phyloP scores from a whole-genome alignment of 2,329 filamentous ascomycete species.

The Fusarium sacchari region DNA sequence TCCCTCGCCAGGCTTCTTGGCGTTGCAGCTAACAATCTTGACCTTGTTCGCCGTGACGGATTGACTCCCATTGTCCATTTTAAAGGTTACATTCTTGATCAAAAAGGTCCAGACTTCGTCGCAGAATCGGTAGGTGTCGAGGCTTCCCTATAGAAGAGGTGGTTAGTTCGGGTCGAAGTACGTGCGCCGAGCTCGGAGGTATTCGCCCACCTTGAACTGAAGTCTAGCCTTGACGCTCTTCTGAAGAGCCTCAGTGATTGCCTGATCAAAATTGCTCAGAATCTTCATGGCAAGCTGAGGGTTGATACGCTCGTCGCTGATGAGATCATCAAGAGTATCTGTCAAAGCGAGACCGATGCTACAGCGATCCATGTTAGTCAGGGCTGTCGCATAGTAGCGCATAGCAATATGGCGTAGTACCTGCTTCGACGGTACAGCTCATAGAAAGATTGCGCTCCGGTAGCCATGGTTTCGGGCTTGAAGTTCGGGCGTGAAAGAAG shows the following conservation, averaged over 20 bases:
- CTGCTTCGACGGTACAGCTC: slow-evolving; percentile 99
- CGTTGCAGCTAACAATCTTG: slow-evolving; percentile 98
- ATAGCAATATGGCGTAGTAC: slow-evolving; percentile 63
- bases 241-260: slow-evolving; percentile 88
- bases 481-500: not conserved
- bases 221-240: slow-evolving; percentile 92
- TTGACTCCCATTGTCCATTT: slow-evolving; percentile 83
- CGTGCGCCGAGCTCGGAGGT: not conserved
- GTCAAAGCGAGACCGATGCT: slow-evolving; percentile 95
- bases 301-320: slow-evolving; percentile 93
- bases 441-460: slow-evolving; percentile 73
- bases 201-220: slow-evolving; percentile 84
- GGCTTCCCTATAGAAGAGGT: slow-evolving; percentile 76
- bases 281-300: slow-evolving; percentile 99
- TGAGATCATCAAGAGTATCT: slow-evolving; percentile 96
- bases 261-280: slow-evolving; percentile 92
- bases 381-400: slow-evolving; percentile 45
- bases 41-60: slow-evolving; percentile 87
- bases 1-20: slow-evolving; percentile 71
- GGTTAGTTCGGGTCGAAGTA: not conserved
- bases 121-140: slow-evolving; percentile 99
- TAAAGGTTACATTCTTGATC: slow-evolving; percentile 99
- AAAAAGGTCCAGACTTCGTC: slow-evolving; percentile 99
- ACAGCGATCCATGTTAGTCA: slow-evolving; percentile 42
- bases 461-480: slow-evolving; percentile 53